Percentiles rank a stretch among this genome's conserved stretches.
phyloP scores from a whole-genome alignment of 257 asterid species.

The Pogostemon cablin region DNA sequence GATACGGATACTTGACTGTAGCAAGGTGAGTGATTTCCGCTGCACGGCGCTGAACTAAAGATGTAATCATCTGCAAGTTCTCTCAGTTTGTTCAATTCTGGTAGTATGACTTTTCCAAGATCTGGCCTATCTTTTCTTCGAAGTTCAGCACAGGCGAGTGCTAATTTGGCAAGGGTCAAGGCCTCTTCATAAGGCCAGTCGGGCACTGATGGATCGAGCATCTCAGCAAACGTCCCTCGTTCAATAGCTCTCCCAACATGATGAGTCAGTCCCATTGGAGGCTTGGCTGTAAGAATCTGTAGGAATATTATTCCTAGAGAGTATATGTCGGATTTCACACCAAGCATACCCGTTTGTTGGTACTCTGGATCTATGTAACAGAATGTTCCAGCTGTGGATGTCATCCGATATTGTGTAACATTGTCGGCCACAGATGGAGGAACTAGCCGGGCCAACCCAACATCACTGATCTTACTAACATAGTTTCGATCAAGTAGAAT shows the following conservation, averaged over 20 bases:
- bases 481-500: slow-evolving; percentile 82
- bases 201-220: slow-evolving; percentile 64
- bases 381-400: slow-evolving; percentile 94
- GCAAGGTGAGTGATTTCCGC: slow-evolving; percentile 43
- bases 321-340: slow-evolving; percentile 88
- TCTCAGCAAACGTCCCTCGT: slow-evolving; percentile 55
- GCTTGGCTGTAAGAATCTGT: slow-evolving; percentile 73
- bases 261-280: slow-evolving; percentile 90
- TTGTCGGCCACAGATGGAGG: slow-evolving; percentile 82
- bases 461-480: slow-evolving; percentile 88
- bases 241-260: slow-evolving; percentile 78
- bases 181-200: slow-evolving; percentile 91
- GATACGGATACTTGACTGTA: slow-evolving; percentile 67
- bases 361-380: slow-evolving; percentile 98
- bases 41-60: slow-evolving; percentile 28
- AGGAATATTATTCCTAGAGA: slow-evolving; percentile 81
- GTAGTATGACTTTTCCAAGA: slow-evolving; percentile 74
- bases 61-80: slow-evolving; percentile 60
- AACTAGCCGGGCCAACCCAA: slow-evolving; percentile 92
- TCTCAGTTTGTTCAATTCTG: slow-evolving; percentile 61
- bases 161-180: slow-evolving; percentile 57
- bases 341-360: slow-evolving; percentile 97
- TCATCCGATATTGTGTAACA: slow-evolving; percentile 89
- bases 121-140: slow-evolving; percentile 95
- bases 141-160: slow-evolving; percentile 72